phyloP scores from a whole-genome alignment of 2,329 filamentous ascomycete species.

The Scedosporium dehoogii region DNA sequence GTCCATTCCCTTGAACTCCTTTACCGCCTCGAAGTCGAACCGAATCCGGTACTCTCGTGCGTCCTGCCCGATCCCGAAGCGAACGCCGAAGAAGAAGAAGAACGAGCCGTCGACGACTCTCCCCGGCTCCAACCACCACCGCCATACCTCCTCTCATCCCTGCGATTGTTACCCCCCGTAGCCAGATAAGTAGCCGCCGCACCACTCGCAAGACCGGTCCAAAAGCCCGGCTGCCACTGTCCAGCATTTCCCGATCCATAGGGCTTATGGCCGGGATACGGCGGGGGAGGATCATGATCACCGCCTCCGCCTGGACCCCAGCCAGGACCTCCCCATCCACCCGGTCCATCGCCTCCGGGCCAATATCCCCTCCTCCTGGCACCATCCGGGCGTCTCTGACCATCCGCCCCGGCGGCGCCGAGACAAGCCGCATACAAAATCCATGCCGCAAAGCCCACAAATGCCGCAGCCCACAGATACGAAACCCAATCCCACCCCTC shows the following conservation, averaged over 20 bases:
- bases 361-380: slow-evolving; percentile 21
- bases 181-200: slow-evolving; percentile 60
- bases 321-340: slow-evolving; percentile 29
- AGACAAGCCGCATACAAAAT: slow-evolving; percentile 49
- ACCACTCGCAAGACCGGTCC: slow-evolving; percentile 58
- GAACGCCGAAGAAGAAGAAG: neutral
- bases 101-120: slow-evolving; percentile 1
- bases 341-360: slow-evolving; percentile 23
- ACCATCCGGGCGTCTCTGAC: slow-evolving; percentile 18
- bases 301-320: slow-evolving; percentile 25
- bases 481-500: slow-evolving; percentile 17
- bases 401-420: slow-evolving; percentile 13
- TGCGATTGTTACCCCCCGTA: slow-evolving; percentile 27
- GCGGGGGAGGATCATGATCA: slow-evolving; percentile 40
- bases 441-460: slow-evolving; percentile 48
- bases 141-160: slow-evolving; percentile 9
- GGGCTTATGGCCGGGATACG: slow-evolving; percentile 28
- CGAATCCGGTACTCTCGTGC: slow-evolving; percentile 59
- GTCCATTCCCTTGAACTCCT: neutral
- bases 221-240: slow-evolving; percentile 65
- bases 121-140: neutral
- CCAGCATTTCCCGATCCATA: slow-evolving; percentile 13
- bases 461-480: slow-evolving; percentile 50
- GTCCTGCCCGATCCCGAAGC: slow-evolving; percentile 2
- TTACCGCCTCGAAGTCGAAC: slow-evolving; percentile 53